Percentiles rank a stretch among this genome's conserved stretches.
These are phyloP conservation scores for Phoenix roebelenii DNA, from an alignment of 176 grass and related monocot genomes.

Conservation along the genomic window DNA sequence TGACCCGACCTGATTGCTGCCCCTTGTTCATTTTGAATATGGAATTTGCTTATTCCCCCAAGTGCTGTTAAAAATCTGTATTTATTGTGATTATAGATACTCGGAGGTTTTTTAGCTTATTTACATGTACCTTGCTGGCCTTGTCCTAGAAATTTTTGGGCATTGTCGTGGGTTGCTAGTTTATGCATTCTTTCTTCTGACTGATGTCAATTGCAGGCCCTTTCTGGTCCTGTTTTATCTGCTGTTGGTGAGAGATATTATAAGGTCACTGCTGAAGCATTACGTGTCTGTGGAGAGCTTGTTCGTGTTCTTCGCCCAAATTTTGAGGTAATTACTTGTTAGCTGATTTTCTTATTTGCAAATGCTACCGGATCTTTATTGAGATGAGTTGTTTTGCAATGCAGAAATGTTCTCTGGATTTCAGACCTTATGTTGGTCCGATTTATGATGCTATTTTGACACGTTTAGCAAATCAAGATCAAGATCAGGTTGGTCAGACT, in stretches of 20 bases:
- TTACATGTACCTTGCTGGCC: too few species aligned
- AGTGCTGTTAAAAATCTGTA: too few species aligned
- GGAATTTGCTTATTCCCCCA: too few species aligned
- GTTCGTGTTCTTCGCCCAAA: conserved; percentile 82
- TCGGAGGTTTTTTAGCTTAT: too few species aligned
- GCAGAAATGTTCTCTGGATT: conserved; percentile 57
- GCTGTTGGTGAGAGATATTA: conserved; percentile 97
- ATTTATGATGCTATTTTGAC: conserved; percentile 90
- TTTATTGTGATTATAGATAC: too few species aligned
- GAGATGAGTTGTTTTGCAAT: conserved; percentile 5
- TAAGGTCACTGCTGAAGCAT: conserved; percentile 97
- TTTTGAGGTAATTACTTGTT: conserved; percentile 47
- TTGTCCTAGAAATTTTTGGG: too few species aligned
- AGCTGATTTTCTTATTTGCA: conserved; percentile 10
- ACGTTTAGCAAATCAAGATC: conserved; percentile 98
- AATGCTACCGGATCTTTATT: background rate
- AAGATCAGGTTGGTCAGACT: conserved; percentile 76
- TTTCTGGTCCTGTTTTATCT: conserved; percentile 84
- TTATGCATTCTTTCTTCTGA: background rate
- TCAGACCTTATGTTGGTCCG: conserved; percentile 54
- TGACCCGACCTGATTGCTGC: too few species aligned
- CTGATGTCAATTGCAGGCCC: conserved; percentile 35
- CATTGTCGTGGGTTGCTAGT: too few species aligned
- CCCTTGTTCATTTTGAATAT: too few species aligned
- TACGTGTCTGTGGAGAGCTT: conserved; percentile 90